Percentiles rank a stretch among this genome's conserved stretches.
Conservation (phyloP, 2,329 filamentous ascomycete species). For the Monosporascus sp. region DNA sequence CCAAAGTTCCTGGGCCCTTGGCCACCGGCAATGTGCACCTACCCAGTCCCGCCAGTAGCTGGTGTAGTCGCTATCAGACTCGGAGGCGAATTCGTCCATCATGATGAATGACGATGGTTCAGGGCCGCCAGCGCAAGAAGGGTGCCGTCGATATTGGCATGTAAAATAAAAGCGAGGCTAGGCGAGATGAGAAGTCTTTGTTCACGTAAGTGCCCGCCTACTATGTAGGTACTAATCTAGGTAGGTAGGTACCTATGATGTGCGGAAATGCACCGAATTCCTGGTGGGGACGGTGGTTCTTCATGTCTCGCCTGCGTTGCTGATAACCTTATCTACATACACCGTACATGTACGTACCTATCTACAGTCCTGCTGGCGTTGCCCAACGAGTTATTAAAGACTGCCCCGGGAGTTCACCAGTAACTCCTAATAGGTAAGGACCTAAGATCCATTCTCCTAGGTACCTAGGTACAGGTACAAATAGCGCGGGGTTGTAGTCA, state of each 20-base stretch:
- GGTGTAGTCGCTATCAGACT: constrained; percentile 97
- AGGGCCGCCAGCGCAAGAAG: neutral
- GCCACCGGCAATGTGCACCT: constrained; percentile 35
- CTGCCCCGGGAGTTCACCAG: neutral
- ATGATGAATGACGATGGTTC: constrained; percentile 15
- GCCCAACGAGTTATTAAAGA: neutral
- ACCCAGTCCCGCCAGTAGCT: constrained; percentile 99
- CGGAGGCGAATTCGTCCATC: constrained; percentile 98
- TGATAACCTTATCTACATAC: too few relatives aligned
- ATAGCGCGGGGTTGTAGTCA: neutral
- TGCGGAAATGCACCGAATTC: neutral
- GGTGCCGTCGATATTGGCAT: too few relatives aligned
- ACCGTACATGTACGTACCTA: too few relatives aligned
- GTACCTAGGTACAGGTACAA: neutral
- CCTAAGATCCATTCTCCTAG: neutral
- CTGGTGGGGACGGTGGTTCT: neutral
- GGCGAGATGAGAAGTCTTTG: too few relatives aligned
- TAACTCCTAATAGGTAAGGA: neutral
- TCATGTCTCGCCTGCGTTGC: too few relatives aligned
- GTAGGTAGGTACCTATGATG: neutral
- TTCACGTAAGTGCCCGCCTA: neutral
- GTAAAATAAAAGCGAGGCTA: too few relatives aligned
- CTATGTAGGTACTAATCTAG: neutral
- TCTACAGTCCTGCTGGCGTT: too few relatives aligned
- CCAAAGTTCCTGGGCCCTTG: neutral